Percentiles rank a stretch among this genome's conserved stretches.
Evolutionary conservation across 2,329 filamentous ascomycete genomes (phyloP).

Genomic region (Arachnopeziza araneosa): DNA sequence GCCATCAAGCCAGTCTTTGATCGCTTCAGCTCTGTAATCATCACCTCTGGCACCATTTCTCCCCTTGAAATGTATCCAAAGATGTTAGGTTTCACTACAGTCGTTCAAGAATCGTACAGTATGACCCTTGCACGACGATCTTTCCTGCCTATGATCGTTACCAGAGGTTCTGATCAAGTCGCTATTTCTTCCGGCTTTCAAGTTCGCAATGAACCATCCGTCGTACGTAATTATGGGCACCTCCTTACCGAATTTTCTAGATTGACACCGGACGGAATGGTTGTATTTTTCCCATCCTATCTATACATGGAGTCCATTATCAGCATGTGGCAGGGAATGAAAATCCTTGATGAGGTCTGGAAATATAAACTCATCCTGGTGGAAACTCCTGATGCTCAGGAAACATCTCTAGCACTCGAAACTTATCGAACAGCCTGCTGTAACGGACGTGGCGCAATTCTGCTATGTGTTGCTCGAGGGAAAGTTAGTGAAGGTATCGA

Average conservation of each 20-base stretch:
- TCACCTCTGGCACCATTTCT: slow-evolving; percentile 95
- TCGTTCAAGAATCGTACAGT: slow-evolving; percentile 93
- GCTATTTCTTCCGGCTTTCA: slow-evolving; percentile 91
- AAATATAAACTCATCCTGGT: slow-evolving; percentile 98
- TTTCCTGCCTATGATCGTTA: slow-evolving; percentile 98
- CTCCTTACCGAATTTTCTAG: slow-evolving; percentile 92
- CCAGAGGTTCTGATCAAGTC: slow-evolving; percentile 87
- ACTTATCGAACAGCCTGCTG: slow-evolving; percentile 97
- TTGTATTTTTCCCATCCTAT: slow-evolving; percentile 99
- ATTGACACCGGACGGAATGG: slow-evolving; percentile 91
- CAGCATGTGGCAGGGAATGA: slow-evolving; percentile 99
- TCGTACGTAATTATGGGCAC: slow-evolving; percentile 95
- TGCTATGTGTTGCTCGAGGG: slow-evolving; percentile 91
- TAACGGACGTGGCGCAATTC: slow-evolving; percentile 88
- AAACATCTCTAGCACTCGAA: slow-evolving; percentile 90
- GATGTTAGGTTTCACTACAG: slow-evolving; percentile 89
- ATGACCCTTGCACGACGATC: slow-evolving; percentile 93
- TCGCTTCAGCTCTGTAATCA: slow-evolving; percentile 95
- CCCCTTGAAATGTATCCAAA: slow-evolving; percentile 98
- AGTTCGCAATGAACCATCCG: slow-evolving; percentile 89
- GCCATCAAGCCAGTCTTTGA: slow-evolving; percentile 98
- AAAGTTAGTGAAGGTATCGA: slow-evolving; percentile 98
- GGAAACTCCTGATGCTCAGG: slow-evolving; percentile 94
- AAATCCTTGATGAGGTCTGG: slow-evolving; percentile 95
- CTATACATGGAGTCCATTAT: slow-evolving; percentile 99